Evolutionary conservation across 192 early-diverging fungal species (phyloP), one percentile per base, ranked within the genome.

Genomic region (Coemansia sp.): DNA sequence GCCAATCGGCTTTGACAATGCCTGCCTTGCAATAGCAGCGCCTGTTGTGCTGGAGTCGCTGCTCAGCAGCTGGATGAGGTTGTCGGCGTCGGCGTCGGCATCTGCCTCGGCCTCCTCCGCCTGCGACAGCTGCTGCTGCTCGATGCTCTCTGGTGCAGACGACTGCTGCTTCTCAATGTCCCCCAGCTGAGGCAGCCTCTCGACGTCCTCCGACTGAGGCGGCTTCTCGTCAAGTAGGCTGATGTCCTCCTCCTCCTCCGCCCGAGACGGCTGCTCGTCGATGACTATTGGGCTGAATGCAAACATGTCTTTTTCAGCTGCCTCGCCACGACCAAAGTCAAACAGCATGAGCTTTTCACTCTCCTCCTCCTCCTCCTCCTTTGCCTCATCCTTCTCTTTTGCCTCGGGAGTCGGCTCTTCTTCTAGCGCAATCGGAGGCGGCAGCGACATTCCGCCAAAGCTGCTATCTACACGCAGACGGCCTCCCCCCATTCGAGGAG

Each of bases 31-130:
- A 47, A 47, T 47, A 47, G 46, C 22, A 24, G 20, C 46, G 22
- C 7, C 46, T 0, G 0, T 7, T 3, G 42, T 41, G 5, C 19
- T 17, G 4, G 42, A 45, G 8, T 22, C 31, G 29, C 27, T 54
- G 51, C 51, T 54, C 31, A 54, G 29, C 1, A 54, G 51, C 51
- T 54, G 51, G 25, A 54, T 54, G 29, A 54, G 51, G 27, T 27
- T 51, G 10, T 54, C 51, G 0, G 51, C 12, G 27, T 54, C 32
- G 7, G 7, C 32, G n/a, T n/a, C 47, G 1, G 25, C 15, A 0
- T 54, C 51, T 4, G 31, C 51, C 14, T 54, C 29, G 29, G 27
- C 29, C 51, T 24, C 27, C 15, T 54, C 51, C 14, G 6, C 49
- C 3, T 4, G 41, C 12, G n/a, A 9, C 39, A 40, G 39, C 39